Conservation (phyloP, 768 basidiomycete species). For the Lentinula boryana region DNA sequence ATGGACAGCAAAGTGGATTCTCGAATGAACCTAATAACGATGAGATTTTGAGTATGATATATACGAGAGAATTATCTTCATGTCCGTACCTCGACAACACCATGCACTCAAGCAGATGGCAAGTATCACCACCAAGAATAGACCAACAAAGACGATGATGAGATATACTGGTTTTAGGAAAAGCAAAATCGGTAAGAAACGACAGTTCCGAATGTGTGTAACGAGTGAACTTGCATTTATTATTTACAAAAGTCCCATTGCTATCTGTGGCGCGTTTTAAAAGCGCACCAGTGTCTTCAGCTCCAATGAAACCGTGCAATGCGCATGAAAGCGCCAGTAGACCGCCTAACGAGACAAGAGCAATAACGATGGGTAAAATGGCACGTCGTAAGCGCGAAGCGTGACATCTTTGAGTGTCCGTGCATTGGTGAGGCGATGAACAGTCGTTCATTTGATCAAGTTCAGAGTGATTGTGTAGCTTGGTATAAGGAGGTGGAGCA, state of each 20-base stretch:
- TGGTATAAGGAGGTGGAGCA: neutral
- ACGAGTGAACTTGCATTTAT: neutral
- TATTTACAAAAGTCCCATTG: neutral
- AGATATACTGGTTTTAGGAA: conserved; percentile 41
- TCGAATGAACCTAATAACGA: neutral
- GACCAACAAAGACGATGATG: conserved; percentile 59
- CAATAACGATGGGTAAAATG: neutral
- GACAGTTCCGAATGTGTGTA: neutral
- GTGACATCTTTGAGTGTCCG: neutral
- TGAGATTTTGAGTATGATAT: neutral
- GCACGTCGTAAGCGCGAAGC: conserved; percentile 1
- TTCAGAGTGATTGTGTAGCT: neutral
- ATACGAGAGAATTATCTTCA: neutral
- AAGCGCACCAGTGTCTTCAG: neutral
- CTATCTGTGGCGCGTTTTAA: neutral
- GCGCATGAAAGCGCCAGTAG: neutral
- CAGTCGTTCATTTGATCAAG: neutral
- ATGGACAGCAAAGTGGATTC: conserved; percentile 48
- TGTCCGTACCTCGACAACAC: conserved; percentile 49
- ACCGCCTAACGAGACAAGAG: neutral
- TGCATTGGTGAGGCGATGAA: neutral
- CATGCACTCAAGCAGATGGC: conserved; percentile 57
- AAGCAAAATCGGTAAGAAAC: neutral
- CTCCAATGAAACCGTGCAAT: neutral
- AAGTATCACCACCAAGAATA: conserved; percentile 47